Percentiles rank a stretch among this genome's conserved stretches.
Evolutionary conservation across 2,329 filamentous ascomycete species (phyloP).

Genomic region (Penicillium sp.): DNA sequence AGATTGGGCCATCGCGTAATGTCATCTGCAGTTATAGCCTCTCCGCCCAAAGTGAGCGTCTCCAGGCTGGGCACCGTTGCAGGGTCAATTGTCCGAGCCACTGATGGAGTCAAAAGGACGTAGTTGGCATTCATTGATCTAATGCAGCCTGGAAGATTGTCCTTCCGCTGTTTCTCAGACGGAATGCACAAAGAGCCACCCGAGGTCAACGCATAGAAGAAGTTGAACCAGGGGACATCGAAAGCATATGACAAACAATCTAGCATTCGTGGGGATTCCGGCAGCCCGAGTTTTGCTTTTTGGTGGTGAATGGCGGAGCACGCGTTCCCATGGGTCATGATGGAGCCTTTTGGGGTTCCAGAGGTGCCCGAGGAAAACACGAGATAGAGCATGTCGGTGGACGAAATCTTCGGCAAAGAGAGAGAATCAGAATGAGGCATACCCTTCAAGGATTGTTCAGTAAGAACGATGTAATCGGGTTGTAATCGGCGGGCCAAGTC

Average conservation of each 20-base stretch:
- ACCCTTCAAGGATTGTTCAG: not conserved
- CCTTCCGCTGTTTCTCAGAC: not conserved
- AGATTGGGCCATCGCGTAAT: not conserved
- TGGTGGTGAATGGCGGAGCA: not conserved
- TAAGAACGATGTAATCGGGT: not conserved
- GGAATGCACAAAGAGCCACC: slow-evolving; percentile 6
- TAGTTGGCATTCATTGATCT: not conserved
- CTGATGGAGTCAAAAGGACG: not conserved
- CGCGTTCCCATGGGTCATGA: not conserved
- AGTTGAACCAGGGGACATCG: slow-evolving; percentile 2
- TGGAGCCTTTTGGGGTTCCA: not conserved
- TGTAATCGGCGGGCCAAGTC: not conserved
- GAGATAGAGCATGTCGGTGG: not conserved
- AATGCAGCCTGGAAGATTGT: not conserved
- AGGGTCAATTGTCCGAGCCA: not conserved
- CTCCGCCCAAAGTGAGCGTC: not conserved
- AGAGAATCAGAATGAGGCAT: not conserved
- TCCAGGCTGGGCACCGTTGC: not conserved
- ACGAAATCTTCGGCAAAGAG: not conserved
- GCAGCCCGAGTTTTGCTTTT: not conserved
- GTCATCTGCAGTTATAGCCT: not conserved
- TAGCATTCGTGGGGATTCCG: not conserved
- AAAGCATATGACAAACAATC: slow-evolving; percentile 4
- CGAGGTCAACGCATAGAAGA: not conserved
- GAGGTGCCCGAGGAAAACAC: slow-evolving; percentile 1